A percentile compares a stretch with the other conserved stretches of the same genome.
Evolutionary conservation across 805 yeast genomes (phyloP).

Genomic region (Starmerella floricola): DNA sequence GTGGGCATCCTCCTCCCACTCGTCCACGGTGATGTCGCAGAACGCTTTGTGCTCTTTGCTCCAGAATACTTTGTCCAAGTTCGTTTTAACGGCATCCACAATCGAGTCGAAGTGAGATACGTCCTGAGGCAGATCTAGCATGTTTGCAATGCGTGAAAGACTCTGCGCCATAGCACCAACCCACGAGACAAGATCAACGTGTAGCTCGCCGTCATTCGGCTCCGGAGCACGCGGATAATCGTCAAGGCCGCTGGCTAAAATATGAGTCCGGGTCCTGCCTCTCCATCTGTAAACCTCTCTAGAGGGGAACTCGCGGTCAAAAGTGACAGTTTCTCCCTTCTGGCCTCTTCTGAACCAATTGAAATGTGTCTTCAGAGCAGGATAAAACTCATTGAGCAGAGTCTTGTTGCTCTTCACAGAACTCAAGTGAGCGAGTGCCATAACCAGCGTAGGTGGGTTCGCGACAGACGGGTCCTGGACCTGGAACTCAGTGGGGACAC

Average conservation of each 20-base stretch:
- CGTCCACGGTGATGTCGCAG: conserved; percentile 75
- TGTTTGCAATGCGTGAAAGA: conserved; percentile 57
- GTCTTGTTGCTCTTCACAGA: conserved; percentile 18
- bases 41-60: conserved; percentile 48
- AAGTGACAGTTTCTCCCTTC: conserved; percentile 57
- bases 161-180: conserved; percentile 83
- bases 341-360: conserved; percentile 80
- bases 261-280: conserved; percentile 75
- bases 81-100: conserved; percentile 45
- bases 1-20: conserved; percentile 47
- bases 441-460: conserved; percentile 87
- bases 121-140: conserved; percentile 50
- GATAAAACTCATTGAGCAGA: conserved; percentile 46
- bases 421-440: conserved; percentile 41
- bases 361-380: conserved; percentile 62
- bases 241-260: conserved; percentile 87
- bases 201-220: conserved; percentile 79
- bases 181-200: conserved; percentile 87
- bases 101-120: conserved; percentile 40
- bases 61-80: conserved; percentile 75
- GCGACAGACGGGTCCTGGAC: conserved; percentile 83
- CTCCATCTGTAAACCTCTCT: conserved; percentile 81
- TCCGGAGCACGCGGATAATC: conserved; percentile 80
- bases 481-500: conserved; percentile 73
- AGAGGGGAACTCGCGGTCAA: conserved; percentile 45